phyloP scores from a whole-genome alignment of 768 basidiomycete genomes.

The Phylloporus sp. region DNA sequence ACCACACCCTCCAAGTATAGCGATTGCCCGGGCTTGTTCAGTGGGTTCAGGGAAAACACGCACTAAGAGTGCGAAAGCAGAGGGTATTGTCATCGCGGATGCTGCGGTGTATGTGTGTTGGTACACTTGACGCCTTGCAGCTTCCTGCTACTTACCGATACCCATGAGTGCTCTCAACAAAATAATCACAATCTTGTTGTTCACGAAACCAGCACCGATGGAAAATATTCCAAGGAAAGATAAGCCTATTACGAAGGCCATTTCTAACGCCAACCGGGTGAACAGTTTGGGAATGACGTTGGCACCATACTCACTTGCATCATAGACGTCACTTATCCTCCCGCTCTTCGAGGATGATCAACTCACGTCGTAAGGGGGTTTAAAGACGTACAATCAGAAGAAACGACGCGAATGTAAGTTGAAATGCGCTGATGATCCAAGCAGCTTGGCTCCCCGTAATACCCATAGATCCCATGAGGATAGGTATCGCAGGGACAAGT shows the following conservation, averaged over 20 bases:
- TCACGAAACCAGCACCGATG: constrained; percentile 43
- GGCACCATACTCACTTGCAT: constrained; percentile 27
- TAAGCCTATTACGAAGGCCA: constrained; percentile 39
- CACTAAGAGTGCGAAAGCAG: constrained; percentile 46
- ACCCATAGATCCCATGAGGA: constrained; percentile 19
- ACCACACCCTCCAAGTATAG: constrained; percentile 42
- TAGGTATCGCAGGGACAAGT: constrained; percentile 37
- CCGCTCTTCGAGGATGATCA: constrained; percentile 21
- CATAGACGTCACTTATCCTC: constrained; percentile 23
- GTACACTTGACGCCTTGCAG: background rate
- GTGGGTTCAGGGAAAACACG: constrained; percentile 44
- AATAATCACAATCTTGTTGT: constrained; percentile 43
- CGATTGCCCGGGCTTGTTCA: constrained; percentile 45
- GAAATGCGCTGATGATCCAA: constrained; percentile 43
- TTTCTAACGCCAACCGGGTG: constrained; percentile 35
- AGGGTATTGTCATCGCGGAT: constrained; percentile 48
- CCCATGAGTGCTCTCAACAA: constrained; percentile 50
- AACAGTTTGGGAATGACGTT: constrained; percentile 19
- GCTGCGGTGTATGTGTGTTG: constrained; percentile 24
- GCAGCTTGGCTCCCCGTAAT: constrained; percentile 9
- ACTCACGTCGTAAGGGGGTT: background rate
- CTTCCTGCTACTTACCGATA: constrained; percentile 30
- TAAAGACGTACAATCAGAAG: constrained; percentile 19
- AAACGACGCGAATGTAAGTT: constrained; percentile 45
- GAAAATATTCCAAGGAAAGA: constrained; percentile 39